Base-by-base conservation (phyloP, 2,329 filamentous ascomycete genomes). In the Fusarium ramigenum region DNA sequence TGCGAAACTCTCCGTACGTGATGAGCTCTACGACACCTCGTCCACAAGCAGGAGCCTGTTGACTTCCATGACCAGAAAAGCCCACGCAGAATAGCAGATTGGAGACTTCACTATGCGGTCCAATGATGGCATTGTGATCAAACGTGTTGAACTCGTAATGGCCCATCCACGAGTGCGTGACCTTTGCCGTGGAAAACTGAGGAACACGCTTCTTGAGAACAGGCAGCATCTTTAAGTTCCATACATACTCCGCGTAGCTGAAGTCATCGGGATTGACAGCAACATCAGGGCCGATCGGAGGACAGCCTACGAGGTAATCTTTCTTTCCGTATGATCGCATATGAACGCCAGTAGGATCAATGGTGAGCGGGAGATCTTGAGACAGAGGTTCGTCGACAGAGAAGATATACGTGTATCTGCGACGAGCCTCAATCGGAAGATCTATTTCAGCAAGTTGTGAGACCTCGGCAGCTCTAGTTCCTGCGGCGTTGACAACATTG, bases 111-210 rank as follows among this genome's bases (percentile, higher is more conserved):
- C 30, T 57, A 8, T 69, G 65, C 7, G 65, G 65, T 4, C 65
- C 68, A 11, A 70, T 54, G 21, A 70, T 70, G 6, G 65, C 65
- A 16, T 70, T 69, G 2, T 69, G 65, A 9, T 69, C 65, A 18
- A 70, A 69, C 1, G 56, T 66, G 34, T 69, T 70, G 18, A 69
- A 62, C 56, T 70, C 68, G 15, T 70, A 69, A 40, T 69, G 65
- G 0, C 65, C 65, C 50, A 70, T 65, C 65, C 68, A 69, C 9
- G 65, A 66, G 15, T 69, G 60, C 5, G 68, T 69, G 7, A 59
- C 50, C 21, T 50, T 65, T 12, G 60, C 56, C 0, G 56, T 59
- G 3, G 68, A 61, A 7, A 70, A 69, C 18, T 61, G 65, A 65
- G 68, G 68, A 36, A 70, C 44, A 3, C 65, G 68, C 21, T 43